A percentile compares a stretch with the other conserved stretches of the same genome.
These are phyloP conservation scores for Agrocybe praecox DNA, from an alignment of 768 basidiomycete species.

Conservation along the genomic window DNA sequence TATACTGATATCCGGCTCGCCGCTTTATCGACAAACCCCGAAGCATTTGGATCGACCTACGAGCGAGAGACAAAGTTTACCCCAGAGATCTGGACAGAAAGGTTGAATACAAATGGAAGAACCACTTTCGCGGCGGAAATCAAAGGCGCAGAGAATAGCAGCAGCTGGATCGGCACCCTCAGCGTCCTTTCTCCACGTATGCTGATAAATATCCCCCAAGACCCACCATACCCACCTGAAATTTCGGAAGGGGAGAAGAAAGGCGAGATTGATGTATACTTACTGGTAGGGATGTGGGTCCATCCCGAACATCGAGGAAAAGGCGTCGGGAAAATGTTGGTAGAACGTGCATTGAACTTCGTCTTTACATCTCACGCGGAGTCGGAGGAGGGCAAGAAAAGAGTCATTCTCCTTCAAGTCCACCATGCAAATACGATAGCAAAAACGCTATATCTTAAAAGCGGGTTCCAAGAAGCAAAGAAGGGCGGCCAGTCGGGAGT, in stretches of 20 bases:
- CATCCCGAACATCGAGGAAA: conserved; percentile 4
- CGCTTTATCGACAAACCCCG: conserved; percentile 6
- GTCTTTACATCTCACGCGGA: background rate
- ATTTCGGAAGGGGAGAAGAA: background rate
- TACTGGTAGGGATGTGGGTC: conserved; percentile 18
- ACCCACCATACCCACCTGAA: background rate
- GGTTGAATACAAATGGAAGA: conserved; percentile 6
- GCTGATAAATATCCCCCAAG: background rate
- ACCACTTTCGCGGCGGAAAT: conserved; percentile 2
- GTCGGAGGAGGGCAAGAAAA: background rate
- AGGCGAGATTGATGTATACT: background rate
- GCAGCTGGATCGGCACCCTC: conserved; percentile 12
- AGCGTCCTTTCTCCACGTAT: conserved; percentile 5
- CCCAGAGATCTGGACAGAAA: background rate
- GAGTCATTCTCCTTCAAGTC: conserved; percentile 1
- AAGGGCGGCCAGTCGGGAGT: no score
- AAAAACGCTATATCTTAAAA: background rate
- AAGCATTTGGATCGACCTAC: conserved; percentile 13
- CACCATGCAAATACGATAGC: background rate
- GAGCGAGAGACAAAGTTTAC: background rate
- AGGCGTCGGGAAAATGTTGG: conserved; percentile 9
- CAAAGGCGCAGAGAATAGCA: background rate
- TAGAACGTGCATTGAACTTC: conserved; percentile 2
- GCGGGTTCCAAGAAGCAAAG: background rate
- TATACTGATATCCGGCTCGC: conserved; percentile 9